Evolutionary conservation across 352 stramenopile species (phyloP), one percentile per base, ranked within the genome.

Genomic region (Globisporangium cylindrosporum): DNA sequence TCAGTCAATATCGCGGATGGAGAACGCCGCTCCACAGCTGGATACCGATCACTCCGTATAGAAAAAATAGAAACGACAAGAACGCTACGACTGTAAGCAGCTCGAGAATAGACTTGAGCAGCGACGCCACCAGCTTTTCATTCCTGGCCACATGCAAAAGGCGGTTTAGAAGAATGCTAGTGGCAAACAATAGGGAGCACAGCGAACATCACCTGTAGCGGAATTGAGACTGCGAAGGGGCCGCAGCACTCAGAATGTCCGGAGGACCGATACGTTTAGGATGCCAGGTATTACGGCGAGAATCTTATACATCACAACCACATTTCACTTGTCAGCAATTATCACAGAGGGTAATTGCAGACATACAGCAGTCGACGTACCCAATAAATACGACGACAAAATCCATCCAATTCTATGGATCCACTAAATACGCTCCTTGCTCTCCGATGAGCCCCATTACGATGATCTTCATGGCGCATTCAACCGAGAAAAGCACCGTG

Each of bases 341-440:
- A 65, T 1, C 2, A 61, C 34, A 24, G n/a, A 36, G n/a, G 18
- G 10, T 5, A 38, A 0, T 18, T 6, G 8, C 20, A 48, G 43
- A 6, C 15, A 66, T 20, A 18, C 34, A 34, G n/a, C 25, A 5
- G 32, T 36, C 29, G 14, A 71, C 71, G 15, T 78, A 97, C 83
- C 86, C 89, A 62, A 89, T 81, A 68, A 89, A 84, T 20, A 97
- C 92, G 56, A 98, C 90, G 59, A 94, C 69, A 69, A 97, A 97
- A 66, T 98, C 92, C 66, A 98, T 83, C 61, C 86, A 82, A 57
- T 98, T 98, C 92, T 90, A 98, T 14, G 84, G 71, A 65, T 97
- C 88, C 69, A 84, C 84, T 22, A 96, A 75, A 67, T 97, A 97
- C n/a, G 74, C 76, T 4, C 85, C 84, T 66, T 87, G 64, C 2